These are phyloP conservation scores for Acidiella bohemica DNA, from an alignment of 495 filamentous ascomycete genomes.

Conservation along the genomic window DNA sequence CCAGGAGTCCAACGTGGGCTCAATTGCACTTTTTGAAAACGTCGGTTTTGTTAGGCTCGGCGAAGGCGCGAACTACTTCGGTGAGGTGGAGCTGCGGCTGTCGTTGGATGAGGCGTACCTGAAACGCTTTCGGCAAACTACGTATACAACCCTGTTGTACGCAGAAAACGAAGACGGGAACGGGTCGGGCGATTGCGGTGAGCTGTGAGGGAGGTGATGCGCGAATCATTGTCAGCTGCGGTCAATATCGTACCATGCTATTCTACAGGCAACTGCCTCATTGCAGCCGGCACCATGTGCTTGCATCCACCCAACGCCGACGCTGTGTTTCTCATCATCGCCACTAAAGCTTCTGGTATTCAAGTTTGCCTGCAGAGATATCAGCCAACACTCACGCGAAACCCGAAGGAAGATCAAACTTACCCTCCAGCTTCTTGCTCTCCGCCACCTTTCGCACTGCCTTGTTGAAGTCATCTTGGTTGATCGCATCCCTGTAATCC, in stretches of 20 bases:
- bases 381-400: not conserved
- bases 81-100: constrained; percentile 46
- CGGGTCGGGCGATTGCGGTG: too few species aligned
- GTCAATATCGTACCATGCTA: too few species aligned
- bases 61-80: constrained; percentile 47
- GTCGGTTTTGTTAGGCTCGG: constrained; percentile 40
- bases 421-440: constrained; percentile 97
- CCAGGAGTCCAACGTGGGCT: constrained; percentile 39
- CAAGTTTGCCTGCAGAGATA: constrained; percentile 38
- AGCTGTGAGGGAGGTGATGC: too few species aligned
- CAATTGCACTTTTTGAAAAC: constrained; percentile 47
- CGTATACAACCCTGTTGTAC: too few species aligned
- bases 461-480: constrained; percentile 98
- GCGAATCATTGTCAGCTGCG: too few species aligned
- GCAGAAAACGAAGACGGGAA: too few species aligned
- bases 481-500: constrained; percentile 87
- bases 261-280: not conserved
- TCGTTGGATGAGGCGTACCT: not conserved
- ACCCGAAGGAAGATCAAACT: too few species aligned
- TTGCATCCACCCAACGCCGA: too few species aligned
- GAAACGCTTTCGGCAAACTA: too few species aligned
- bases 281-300: too few species aligned
- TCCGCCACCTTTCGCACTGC: constrained; percentile 94
- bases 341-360: constrained; percentile 89
- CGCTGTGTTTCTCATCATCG: constrained; percentile 3